Evolutionary conservation across 345 rosid genomes (phyloP).

Genomic region (Corchorus capsularis): DNA sequence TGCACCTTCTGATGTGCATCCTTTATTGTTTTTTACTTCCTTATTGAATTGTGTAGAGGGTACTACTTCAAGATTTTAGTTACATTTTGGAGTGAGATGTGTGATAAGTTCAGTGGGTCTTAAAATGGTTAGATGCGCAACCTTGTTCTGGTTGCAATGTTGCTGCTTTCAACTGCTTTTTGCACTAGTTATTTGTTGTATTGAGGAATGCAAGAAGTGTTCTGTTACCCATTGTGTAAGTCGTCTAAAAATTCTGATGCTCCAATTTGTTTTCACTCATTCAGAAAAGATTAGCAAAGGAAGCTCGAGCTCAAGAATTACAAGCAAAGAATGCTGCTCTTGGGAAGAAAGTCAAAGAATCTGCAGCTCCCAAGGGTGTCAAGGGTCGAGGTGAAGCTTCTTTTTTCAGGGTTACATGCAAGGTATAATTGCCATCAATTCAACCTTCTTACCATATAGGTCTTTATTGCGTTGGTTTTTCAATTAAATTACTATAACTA

Average conservation of each 20-base stretch:
- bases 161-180: background rate
- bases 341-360: constrained; percentile 83
- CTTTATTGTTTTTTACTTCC: constrained; percentile 20
- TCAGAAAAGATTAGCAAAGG: constrained; percentile 91
- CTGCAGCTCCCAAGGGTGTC: constrained; percentile 57
- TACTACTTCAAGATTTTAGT: background rate
- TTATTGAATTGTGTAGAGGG: background rate
- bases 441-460: constrained; percentile 7
- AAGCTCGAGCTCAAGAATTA: constrained; percentile 77
- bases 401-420: constrained; percentile 91
- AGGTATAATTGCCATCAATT: constrained; percentile 50
- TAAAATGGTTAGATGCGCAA: constrained; percentile 1
- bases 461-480: background rate
- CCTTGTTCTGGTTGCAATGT: background rate
- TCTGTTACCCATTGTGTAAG: constrained; percentile 15
- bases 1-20: constrained; percentile 17
- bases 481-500: constrained; percentile 10
- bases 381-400: constrained; percentile 94
- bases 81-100: background rate
- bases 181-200: background rate
- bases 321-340: constrained; percentile 78
- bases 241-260: background rate
- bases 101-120: background rate
- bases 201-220: background rate
- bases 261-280: constrained; percentile 22